phyloP scores from a whole-genome alignment of 176 grass and related monocot genomes.

The Coix lacrymajobi region DNA sequence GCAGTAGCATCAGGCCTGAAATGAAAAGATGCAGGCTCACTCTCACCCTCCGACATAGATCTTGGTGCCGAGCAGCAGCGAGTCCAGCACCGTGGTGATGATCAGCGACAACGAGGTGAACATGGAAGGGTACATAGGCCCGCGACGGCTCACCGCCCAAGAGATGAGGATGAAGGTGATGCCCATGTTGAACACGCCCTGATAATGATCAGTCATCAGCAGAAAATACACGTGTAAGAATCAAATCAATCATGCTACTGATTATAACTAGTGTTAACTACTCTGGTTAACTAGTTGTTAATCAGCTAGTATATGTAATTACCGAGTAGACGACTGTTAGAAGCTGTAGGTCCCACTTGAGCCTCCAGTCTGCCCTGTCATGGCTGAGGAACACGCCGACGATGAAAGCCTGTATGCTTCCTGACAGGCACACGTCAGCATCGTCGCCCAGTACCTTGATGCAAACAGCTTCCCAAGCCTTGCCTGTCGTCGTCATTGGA shows the following conservation, averaged over 20 bases:
- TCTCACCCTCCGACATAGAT: slow-evolving; percentile 26
- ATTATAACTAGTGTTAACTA: background rate
- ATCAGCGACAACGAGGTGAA: slow-evolving; percentile 44
- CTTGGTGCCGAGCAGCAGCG: background rate
- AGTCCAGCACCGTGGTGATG: slow-evolving; percentile 11
- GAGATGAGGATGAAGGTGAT: slow-evolving; percentile 29
- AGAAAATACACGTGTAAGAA: background rate
- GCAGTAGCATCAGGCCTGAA: background rate
- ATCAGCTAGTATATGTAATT: background rate
- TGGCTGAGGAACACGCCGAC: background rate
- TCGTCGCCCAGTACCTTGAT: slow-evolving; percentile 25
- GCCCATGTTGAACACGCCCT: slow-evolving; percentile 39
- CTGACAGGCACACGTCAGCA: slow-evolving; percentile 34
- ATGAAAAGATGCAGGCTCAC: background rate
- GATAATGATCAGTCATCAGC: background rate
- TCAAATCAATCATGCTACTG: background rate
- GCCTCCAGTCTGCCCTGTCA: slow-evolving; percentile 8
- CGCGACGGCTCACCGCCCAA: slow-evolving; percentile 21
- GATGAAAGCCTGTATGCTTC: background rate
- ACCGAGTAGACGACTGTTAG: slow-evolving; percentile 37
- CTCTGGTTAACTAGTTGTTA: too few relatives aligned
- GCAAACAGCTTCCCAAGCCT: slow-evolving; percentile 30
- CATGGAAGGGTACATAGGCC: slow-evolving; percentile 43
- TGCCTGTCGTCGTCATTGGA: background rate
- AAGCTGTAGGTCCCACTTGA: slow-evolving; percentile 45